These are phyloP conservation scores for Mercurialis annua DNA, from an alignment of 345 rosid species.

Conservation along the genomic window DNA sequence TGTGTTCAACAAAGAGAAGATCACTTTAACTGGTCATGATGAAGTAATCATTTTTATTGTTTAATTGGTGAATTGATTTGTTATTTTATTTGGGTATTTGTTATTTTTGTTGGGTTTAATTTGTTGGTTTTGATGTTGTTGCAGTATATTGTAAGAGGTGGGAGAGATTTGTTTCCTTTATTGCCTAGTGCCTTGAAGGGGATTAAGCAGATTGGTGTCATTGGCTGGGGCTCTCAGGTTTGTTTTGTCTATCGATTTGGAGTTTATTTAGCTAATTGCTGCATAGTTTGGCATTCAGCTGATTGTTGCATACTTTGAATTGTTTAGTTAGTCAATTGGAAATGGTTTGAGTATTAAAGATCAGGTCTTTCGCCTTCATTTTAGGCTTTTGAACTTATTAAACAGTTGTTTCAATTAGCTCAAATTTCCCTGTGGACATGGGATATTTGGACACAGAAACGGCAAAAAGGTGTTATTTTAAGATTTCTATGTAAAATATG, in stretches of 20 bases:
- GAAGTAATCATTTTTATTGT: too few relatives aligned
- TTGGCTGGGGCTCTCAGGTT: slow-evolving; percentile 98
- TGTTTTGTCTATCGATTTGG: not conserved
- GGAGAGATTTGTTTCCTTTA: slow-evolving; percentile 81
- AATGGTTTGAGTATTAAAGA: not conserved
- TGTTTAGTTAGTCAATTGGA: too few relatives aligned
- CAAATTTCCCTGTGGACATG: too few relatives aligned
- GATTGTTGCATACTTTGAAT: not conserved
- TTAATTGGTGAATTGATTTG: not conserved
- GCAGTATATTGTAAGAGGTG: slow-evolving; percentile 96
- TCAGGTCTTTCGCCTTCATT: not conserved
- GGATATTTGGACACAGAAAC: too few relatives aligned
- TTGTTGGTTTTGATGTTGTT: not conserved
- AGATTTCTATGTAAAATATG: too few relatives aligned
- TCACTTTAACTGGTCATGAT: slow-evolving; percentile 70
- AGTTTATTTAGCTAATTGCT: not conserved
- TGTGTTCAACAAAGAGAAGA: slow-evolving; percentile 76
- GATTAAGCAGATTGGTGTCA: slow-evolving; percentile 86
- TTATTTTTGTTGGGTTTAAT: not conserved
- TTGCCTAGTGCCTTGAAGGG: slow-evolving; percentile 84
- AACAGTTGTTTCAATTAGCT: too few relatives aligned
- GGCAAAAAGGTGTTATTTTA: too few relatives aligned
- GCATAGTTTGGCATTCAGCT: too few relatives aligned
- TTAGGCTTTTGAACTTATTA: too few relatives aligned
- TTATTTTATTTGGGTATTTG: not conserved